Evolutionary conservation across 352 stramenopile genomes (phyloP), one percentile per base, ranked within the genome.

Genomic region (Pythium periplocum): DNA sequence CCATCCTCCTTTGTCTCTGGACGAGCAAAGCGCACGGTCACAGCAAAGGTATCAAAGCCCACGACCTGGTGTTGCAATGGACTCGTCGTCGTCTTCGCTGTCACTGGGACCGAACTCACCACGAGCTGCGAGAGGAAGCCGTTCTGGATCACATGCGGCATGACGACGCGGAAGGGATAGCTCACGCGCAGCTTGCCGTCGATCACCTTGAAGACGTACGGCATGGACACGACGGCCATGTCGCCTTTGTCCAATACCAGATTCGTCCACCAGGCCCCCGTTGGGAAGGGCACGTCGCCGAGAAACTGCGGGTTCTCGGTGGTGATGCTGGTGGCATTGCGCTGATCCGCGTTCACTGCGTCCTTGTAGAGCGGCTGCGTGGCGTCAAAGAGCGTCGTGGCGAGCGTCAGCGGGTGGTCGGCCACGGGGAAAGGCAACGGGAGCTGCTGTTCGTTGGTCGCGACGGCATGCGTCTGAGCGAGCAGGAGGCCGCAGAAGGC

Each of bases 251-350:
- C 73, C 33, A 93, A 69, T 55, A 93, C 80, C 36, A 89, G 64
- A 59, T 93, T 93, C 39, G 79, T 90, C 83, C 83, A 93, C 68
- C 77, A 93, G 3, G 83, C 79, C 46, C 79, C 79, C 0, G 83
- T 93, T 17, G 83, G 83, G 66, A 93, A 93, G 45, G 79, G 75
- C 41, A 75, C 64, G 54, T 86, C 75, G 4, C 60, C 66, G 4
- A 68, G 45, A 12, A 57, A 53, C 56, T 62, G 36, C 45, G 66
- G 32, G 17, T 55, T 43, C 8, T 53, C 52, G 10, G 59, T 49
- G 8, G 47, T 43, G 49, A 55, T 58, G 48, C 44, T 55, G n/a
- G 30, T 55, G 38, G 47, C 48, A 34, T 59, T 55, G 30, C 45
- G 45, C 12, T 26, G 17, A 26, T 26, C 17, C 17, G 17, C 17